Conservation (phyloP, 202 grass and related monocot species). For the Setaria viridis region DNA sequence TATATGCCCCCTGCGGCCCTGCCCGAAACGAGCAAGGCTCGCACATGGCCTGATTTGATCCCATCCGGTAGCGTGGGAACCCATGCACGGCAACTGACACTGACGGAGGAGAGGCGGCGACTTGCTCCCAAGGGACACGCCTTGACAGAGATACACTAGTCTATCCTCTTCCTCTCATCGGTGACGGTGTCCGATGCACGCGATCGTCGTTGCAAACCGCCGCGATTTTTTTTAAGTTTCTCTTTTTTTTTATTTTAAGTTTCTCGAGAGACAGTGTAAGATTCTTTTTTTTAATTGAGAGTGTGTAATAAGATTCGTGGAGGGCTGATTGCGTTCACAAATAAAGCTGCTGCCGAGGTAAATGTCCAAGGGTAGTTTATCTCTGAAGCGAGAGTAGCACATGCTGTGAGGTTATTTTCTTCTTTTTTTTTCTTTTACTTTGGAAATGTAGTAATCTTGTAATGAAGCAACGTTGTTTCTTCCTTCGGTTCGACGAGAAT, state of each 20-base stretch:
- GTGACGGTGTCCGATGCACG: not conserved
- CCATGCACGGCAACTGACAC: not conserved
- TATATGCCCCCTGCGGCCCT: too few species aligned
- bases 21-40: too few species aligned
- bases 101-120: not conserved
- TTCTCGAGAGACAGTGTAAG: not conserved
- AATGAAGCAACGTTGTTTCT: not conserved
- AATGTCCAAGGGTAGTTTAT: too few species aligned
- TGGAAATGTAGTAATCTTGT: too few species aligned
- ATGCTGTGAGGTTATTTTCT: too few species aligned
- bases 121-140: not conserved
- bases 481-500: not conserved
- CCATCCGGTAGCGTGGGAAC: slow-evolving; percentile 29
- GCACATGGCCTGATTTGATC: slow-evolving; percentile 36
- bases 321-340: too few species aligned
- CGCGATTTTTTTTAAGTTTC: not conserved
- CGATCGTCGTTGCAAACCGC: not conserved
- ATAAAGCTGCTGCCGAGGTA: too few species aligned
- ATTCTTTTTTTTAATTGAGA: not conserved
- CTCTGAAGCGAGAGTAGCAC: too few species aligned
- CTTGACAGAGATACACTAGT: slow-evolving; percentile 8
- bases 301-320: too few species aligned
- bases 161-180: not conserved
- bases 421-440: too few species aligned
- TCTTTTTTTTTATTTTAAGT: not conserved